phyloP scores from a whole-genome alignment of 2,329 filamentous ascomycete species.

The Cordyceps fumosorosea region DNA sequence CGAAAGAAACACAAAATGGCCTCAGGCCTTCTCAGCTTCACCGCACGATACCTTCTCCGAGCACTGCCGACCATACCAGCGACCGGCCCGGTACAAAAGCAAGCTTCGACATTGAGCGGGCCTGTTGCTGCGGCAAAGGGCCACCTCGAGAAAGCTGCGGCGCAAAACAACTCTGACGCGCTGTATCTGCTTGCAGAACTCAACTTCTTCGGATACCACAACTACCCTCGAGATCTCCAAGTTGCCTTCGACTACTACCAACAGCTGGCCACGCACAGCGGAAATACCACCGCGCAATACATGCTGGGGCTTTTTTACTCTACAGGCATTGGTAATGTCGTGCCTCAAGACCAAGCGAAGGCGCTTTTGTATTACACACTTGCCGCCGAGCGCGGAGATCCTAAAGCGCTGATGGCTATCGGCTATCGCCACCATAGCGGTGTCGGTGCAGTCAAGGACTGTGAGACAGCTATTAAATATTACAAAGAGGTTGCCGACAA shows the following conservation, averaged over 20 bases:
- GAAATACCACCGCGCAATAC: constrained; percentile 88
- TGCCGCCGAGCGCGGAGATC: constrained; percentile 76
- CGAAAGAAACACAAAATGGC: constrained; percentile 39
- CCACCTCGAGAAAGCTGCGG: constrained; percentile 46
- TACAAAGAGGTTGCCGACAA: constrained; percentile 94
- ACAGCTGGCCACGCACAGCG: constrained; percentile 65
- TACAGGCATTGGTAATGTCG: constrained; percentile 77
- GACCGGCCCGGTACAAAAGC: constrained; percentile 35
- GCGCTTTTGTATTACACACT: constrained; percentile 92
- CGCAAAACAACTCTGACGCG: constrained; percentile 67
- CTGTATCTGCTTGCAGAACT: constrained; percentile 86
- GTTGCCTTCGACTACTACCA: constrained; percentile 77
- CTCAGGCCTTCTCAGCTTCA: constrained; percentile 35
- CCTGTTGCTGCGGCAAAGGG: constrained; percentile 45
- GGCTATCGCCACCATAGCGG: constrained; percentile 81
- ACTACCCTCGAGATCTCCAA: constrained; percentile 74
- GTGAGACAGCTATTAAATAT: constrained; percentile 76
- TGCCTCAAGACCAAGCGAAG: constrained; percentile 81
- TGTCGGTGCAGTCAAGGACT: constrained; percentile 78
- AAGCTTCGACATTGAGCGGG: constrained; percentile 31
- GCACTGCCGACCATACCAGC: constrained; percentile 44
- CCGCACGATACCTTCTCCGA: constrained; percentile 39
- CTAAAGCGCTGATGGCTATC: constrained; percentile 86
- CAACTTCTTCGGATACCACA: constrained; percentile 95
- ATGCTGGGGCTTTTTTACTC: constrained; percentile 96